Percentiles rank a stretch among this genome's conserved stretches.
These are phyloP conservation scores for Kalaharituber pfeilii DNA, from an alignment of 2,329 filamentous ascomycete genomes.

Conservation along the genomic window DNA sequence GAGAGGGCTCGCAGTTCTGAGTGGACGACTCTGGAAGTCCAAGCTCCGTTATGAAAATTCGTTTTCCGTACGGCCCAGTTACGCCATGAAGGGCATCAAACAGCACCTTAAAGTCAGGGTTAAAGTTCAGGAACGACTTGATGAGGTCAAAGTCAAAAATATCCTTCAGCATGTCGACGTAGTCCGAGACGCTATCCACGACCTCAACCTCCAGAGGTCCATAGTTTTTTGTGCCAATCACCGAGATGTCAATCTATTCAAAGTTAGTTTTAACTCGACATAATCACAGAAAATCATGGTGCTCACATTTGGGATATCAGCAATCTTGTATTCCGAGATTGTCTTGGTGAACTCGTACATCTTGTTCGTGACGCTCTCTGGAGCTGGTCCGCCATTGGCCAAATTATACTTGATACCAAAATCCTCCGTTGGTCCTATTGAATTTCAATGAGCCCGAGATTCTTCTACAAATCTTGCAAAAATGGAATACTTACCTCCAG, in stretches of 20 bases:
- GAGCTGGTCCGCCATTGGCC: conserved; percentile 84
- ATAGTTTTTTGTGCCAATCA: conserved; percentile 68
- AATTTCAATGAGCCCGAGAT: neutral
- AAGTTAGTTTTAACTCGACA: conserved; percentile 1
- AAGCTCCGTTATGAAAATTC: conserved; percentile 88
- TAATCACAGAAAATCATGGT: neutral
- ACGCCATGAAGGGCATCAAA: conserved; percentile 92
- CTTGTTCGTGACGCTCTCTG: conserved; percentile 94
- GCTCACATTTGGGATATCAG: conserved; percentile 53
- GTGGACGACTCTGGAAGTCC: conserved; percentile 59
- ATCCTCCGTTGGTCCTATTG: conserved; percentile 67
- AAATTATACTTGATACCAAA: conserved; percentile 99
- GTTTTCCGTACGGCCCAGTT: conserved; percentile 83
- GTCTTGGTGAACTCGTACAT: conserved; percentile 86
- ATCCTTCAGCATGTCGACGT: conserved; percentile 86
- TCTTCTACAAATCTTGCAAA: conserved; percentile 7
- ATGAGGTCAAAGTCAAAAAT: conserved; percentile 98
- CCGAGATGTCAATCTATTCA: conserved; percentile 45
- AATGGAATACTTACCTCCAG: conserved; percentile 51
- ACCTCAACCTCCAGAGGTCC: conserved; percentile 84
- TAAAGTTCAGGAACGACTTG: conserved; percentile 72
- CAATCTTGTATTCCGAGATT: conserved; percentile 80
- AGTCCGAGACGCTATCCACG: conserved; percentile 82
- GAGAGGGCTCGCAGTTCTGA: conserved; percentile 81
- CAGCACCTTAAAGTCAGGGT: conserved; percentile 88